Evolutionary conservation across 768 basidiomycete species (phyloP), one percentile per base, ranked within the genome.

Genomic region (Thelephora ganbajun): DNA sequence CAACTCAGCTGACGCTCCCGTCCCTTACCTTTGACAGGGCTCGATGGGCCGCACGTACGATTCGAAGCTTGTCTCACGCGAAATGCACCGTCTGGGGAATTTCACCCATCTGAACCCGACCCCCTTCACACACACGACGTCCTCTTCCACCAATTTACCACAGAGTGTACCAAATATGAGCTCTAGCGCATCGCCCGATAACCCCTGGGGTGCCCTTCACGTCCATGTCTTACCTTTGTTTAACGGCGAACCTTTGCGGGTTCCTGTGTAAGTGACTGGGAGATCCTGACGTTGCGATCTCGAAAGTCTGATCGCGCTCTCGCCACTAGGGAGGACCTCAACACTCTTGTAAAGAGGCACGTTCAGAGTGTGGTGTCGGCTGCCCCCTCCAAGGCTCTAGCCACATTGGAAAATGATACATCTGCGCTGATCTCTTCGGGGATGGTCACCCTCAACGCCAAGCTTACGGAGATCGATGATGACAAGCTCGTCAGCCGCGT

Each of bases 371-470:
- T 81, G 5, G 72, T 91, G 2, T 77, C 87, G 19, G 74, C 79
- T 5, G 73, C 79, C 1, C 87, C 87, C 0, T 74, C 83, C 2
- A 82, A 76, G 51, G 83, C 89, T 5, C 63, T 96, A 35, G 66
- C 74, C 0, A 76, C 77, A 6, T 73, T 97, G 11, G 84, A 87
- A 48, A 66, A 73, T 46, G 90, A 93, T 62, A 77, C 90, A 0
- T 70, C 77, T 16, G 91, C 92, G 51, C 71, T 97, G 43, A 84
- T 94, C 47, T 77, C 77, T 1, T 73, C 79, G 1, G 92, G 92
- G 11, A 97, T 94, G 89, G 76, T 91, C 45, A 97, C 91, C 2
- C 70, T 97, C 20, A 91, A 88, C 54, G 79, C 89, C 0, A 92
- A 88, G 56, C 69, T 97, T 5, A 68, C 72, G 26, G 79, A 74